Base-by-base conservation (phyloP, 164 flowering plant species). In the Stephania yunnanensis region DNA sequence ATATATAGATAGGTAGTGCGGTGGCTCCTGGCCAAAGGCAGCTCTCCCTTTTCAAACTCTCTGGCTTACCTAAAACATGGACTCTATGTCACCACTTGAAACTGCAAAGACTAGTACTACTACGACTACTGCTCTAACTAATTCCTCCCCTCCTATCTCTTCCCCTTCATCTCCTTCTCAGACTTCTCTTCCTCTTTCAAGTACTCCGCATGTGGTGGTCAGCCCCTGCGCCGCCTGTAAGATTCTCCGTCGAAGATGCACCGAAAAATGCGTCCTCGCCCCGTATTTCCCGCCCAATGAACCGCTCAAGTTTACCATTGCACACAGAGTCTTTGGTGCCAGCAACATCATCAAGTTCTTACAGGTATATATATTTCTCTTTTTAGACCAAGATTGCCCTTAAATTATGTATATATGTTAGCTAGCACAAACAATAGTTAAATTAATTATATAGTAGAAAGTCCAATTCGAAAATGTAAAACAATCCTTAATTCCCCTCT, bases 151-250 rank as follows among this genome's bases (percentile, higher is more conserved):
- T 71, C 7, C 74, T 1, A 25, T 73, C 12, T 48, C 64, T 31
- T 67, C 79, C 46, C 45, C 77, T 11, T 42, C 78, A 19, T 42
- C 78, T 15, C n/a, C 74, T 64, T 69, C 70, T 1, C 46, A n/a
- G 5, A 3, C 70, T n/a, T 70, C 78, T 22, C 11, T 84, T 31
- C 74, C 86, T 0, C 61, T 70, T 17, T 6, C 65, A 17, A 10
- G 13, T 10, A 17, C 79, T 20, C 77, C 75, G 6, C 68, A 80
- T 0, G 73, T 76, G 7, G 83, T 89, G 5, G 75, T 86, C 45
- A 87, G 87, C 78, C 95, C 95, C 12, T 91, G 95, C 53, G 93
- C 95, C 1, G 95, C 95, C 64, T 91, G 95, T 78, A 91, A 91
- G 72, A 91, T 88, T 53, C 92, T 91, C n/a, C 89, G 95, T 10